Evolutionary conservation across 176 grass and related monocot genomes (phyloP), one percentile per base, ranked within the genome.

Genomic region (Ensete glaucum): DNA sequence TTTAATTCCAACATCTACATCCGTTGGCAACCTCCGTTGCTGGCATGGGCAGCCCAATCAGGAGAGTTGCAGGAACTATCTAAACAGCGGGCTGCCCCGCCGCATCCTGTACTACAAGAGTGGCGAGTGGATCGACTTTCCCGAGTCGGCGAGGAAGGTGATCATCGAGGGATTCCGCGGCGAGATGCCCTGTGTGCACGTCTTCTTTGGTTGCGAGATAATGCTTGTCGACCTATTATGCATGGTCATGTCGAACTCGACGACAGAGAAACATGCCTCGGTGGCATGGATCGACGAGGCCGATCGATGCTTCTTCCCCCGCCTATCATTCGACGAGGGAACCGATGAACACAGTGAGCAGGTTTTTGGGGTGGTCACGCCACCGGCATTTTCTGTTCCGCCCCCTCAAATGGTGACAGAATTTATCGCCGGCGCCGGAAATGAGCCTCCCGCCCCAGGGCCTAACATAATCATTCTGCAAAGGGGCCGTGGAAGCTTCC

Each of bases 191-290:
- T 88, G 88, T 76, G 75, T 74, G 57, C 76, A 81, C 11, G 60
- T 78, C 72, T 85, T 85, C 72, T 67, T 80, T 73, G 83, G 88
- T 48, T 81, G 74, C 80, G 67, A 90, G 23, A 66, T 66, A 73
- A 8, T 88, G 56, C 75, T 90, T 53, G 81, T 95, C 80, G 91
- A 90, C 80, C 90, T 95, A 72, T 72, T 95, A 34, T 90, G 88
- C 54, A 88, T 95, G 85, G 88, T 81, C 25, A 13, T 85, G 51
- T 81, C 88, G 21, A 90, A 95, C 50, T 52, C 86, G 83, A 84
- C 64, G 72, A 81, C 78, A 17, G 78, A 73, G 85, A 95, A 86
- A 67, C 88, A 86, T 59, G 71, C 52, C 6, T 90, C 91, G 52
- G 86, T 90, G 64, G 87, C 91, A 52, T 95, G 91, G 88, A 82